A percentile compares a stretch with the other conserved stretches of the same genome.
Evolutionary conservation across 176 grass and related monocot species (phyloP).

Genomic region (Avena sativa): DNA sequence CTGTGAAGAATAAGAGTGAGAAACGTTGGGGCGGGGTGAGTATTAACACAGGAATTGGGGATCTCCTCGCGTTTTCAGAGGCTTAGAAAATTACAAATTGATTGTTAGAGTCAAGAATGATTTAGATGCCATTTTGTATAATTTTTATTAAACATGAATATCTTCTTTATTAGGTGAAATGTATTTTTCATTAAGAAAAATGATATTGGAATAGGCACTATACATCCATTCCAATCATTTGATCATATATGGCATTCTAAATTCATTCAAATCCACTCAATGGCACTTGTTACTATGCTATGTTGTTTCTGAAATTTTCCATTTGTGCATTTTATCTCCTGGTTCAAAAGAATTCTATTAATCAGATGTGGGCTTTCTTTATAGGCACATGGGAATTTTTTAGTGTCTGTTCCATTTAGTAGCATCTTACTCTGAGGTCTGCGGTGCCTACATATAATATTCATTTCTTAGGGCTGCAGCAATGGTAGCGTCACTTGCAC

Average conservation of each 20-base stretch:
- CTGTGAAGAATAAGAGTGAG: too few species aligned
- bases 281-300: not conserved
- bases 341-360: not conserved
- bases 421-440: too few species aligned
- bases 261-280: not conserved
- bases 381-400: not conserved
- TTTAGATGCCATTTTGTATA: too few species aligned
- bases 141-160: not conserved
- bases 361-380: not conserved
- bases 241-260: not conserved
- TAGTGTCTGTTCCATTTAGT: too few species aligned
- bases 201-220: not conserved
- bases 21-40: too few species aligned
- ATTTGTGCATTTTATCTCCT: not conserved
- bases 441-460: too few species aligned
- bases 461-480: too few species aligned
- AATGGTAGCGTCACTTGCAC: not conserved
- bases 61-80: too few species aligned
- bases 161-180: not conserved
- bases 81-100: too few species aligned
- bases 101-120: too few species aligned
- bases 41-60: too few species aligned
- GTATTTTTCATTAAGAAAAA: not conserved
- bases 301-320: not conserved
- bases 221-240: too few species aligned